phyloP scores from a whole-genome alignment of 495 filamentous ascomycete genomes.

The Pyrenopolyporus hunteri region DNA sequence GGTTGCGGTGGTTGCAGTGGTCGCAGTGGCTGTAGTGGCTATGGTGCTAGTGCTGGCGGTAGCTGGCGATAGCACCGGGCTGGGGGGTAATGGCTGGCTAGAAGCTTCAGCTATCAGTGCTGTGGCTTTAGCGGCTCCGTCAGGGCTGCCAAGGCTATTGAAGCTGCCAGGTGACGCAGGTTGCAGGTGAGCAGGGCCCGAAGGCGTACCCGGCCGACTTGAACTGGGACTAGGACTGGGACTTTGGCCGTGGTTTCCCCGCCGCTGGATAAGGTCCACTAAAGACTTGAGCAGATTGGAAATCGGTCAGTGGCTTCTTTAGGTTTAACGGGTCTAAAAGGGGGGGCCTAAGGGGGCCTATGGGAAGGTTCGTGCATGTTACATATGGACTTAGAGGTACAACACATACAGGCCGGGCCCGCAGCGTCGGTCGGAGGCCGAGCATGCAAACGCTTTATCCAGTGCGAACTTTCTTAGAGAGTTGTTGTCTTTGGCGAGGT shows the following conservation, averaged over 20 bases:
- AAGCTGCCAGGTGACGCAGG: constrained; percentile 33
- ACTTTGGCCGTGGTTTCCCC: constrained; percentile 44
- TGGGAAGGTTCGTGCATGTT: not conserved
- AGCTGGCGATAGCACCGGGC: constrained; percentile 52
- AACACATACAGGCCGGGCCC: constrained; percentile 60
- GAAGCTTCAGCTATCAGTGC: constrained; percentile 46
- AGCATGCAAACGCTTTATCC: constrained; percentile 53
- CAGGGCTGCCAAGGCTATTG: not conserved
- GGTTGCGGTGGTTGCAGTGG: constrained; percentile 25
- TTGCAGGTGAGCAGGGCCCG: constrained; percentile 29
- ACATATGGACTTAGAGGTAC: too few relatives aligned
- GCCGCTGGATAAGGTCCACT: constrained; percentile 67
- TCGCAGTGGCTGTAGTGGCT: constrained; percentile 45
- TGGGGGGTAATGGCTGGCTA: constrained; percentile 61
- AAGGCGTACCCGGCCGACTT: constrained; percentile 40
- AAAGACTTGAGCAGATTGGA: constrained; percentile 53
- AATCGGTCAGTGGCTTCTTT: not conserved
- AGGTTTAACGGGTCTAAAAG: not conserved
- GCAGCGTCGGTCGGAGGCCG: constrained; percentile 67
- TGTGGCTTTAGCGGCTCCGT: constrained; percentile 42
- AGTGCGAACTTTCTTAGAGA: constrained; percentile 5
- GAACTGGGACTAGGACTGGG: constrained; percentile 40
- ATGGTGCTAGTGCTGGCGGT: constrained; percentile 40
- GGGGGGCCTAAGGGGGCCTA: too few relatives aligned
- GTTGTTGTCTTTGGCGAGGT: constrained; percentile 4